Base-by-base conservation (phyloP, 2,329 filamentous ascomycete species). In the Botrytis medusae region DNA sequence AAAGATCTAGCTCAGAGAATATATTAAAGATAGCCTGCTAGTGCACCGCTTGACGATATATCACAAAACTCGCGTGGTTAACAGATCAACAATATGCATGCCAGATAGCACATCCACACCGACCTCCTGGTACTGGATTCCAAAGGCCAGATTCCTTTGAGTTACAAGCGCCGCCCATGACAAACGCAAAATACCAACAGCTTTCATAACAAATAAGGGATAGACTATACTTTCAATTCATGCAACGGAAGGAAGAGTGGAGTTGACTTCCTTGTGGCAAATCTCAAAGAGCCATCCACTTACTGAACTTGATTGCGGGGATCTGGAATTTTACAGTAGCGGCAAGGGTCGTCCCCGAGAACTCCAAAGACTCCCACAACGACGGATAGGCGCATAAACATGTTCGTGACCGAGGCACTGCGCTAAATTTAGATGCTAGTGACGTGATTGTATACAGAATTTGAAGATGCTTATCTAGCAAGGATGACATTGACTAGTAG, bases 361-460 rank as follows among this genome's bases (percentile, higher is more conserved):
- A 68, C 48, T 40, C 37, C 37, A 54, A 37, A 68, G 46, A 37
- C 51, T 68, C 64, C 46, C 64, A 67, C 6, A 48, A 34, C 32
- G 32, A 67, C 64, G 64, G 64, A 54, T 42, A 54, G 54, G 34
- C 48, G 64, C 48, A 68, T 54, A 68, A 42, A 68, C 25, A 57
- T 42, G 48, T 68, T 68, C 20, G 64, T 68, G 64, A 42, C 48
- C 48, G 34, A 57, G 64, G 64, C 34, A 54, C 25, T 29, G n/a
- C 64, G 22, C 64, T 54, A 68, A 57, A 54, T 32, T 68, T 68
- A 68, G 64, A 68, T 68, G 34, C 64, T 68, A 68, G 64, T 42
- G 64, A 68, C 48, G 46, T 68, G 64, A 57, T 57, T 57, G 34
- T 54, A 34, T 29, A 40, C 9, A 54, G 42, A 32, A 18, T 57